phyloP scores from a whole-genome alignment of 2,329 filamentous ascomycete species.

The Blastomyces gilchristii region DNA sequence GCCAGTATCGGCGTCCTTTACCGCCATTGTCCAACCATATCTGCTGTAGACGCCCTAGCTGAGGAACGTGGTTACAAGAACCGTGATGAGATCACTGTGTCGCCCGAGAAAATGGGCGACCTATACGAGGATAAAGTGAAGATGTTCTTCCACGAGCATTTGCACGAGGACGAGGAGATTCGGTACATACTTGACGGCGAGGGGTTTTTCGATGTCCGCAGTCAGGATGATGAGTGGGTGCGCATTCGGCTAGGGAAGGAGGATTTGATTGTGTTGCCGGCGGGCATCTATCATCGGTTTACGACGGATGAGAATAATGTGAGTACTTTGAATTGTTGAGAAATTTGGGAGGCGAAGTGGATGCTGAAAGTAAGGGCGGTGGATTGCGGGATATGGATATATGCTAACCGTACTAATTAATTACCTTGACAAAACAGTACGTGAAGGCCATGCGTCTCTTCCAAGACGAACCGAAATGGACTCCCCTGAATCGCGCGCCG shows the following conservation, averaged over 20 bases:
- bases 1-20: slow-evolving; percentile 69
- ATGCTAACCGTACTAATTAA: background rate
- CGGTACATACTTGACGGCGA: slow-evolving; percentile 80
- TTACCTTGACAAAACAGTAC: slow-evolving; percentile 48
- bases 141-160: slow-evolving; percentile 85
- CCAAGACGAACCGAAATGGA: slow-evolving; percentile 99
- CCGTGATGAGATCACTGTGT: slow-evolving; percentile 85
- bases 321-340: slow-evolving; percentile 32
- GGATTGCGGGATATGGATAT: background rate
- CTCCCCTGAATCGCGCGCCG: slow-evolving; percentile 66
- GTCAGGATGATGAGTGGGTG: slow-evolving; percentile 76
- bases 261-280: slow-evolving; percentile 85
- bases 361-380: background rate
- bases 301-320: slow-evolving; percentile 89
- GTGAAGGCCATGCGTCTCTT: slow-evolving; percentile 94
- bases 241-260: slow-evolving; percentile 72
- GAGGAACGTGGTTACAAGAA: slow-evolving; percentile 75
- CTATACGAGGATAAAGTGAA: slow-evolving; percentile 90
- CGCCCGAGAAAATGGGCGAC: slow-evolving; percentile 72
- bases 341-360: background rate
- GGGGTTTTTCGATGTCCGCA: slow-evolving; percentile 89
- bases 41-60: slow-evolving; percentile 64
- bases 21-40: slow-evolving; percentile 54
- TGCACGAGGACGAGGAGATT: slow-evolving; percentile 98
- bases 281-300: slow-evolving; percentile 95